phyloP scores from a whole-genome alignment of 495 filamentous ascomycete genomes.

The Alectoria sarmentosa region DNA sequence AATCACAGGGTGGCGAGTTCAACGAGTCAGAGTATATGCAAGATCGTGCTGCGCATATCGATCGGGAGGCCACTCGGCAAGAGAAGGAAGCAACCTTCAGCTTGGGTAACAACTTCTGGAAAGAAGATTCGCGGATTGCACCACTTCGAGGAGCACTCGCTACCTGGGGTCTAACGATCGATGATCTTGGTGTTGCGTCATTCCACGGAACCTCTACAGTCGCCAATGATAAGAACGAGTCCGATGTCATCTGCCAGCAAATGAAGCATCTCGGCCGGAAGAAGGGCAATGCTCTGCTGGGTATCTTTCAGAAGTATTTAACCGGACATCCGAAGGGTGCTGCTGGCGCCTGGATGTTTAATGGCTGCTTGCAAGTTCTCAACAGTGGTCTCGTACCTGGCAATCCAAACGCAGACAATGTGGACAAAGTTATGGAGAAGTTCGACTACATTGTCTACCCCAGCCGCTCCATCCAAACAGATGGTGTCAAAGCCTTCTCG shows the following conservation, averaged over 20 bases:
- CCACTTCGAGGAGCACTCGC: conserved; percentile 91
- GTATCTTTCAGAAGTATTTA: conserved; percentile 99
- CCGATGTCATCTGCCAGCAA: conserved; percentile 94
- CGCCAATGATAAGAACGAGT: conserved; percentile 99
- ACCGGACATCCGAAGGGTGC: conserved; percentile 99
- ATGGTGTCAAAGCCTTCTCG: conserved; percentile 96
- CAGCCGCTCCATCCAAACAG: conserved; percentile 90
- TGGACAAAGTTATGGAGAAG: conserved; percentile 91
- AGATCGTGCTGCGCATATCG: conserved; percentile 77
- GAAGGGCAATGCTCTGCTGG: conserved; percentile 92
- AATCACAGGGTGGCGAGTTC: conserved; percentile 63
- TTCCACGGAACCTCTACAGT: conserved; percentile 99
- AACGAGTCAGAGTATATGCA: conserved; percentile 78
- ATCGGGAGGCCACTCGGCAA: conserved; percentile 81
- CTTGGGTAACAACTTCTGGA: conserved; percentile 98
- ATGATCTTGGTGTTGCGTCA: conserved; percentile 89
- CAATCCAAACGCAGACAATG: conserved; percentile 97
- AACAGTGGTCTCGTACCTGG: conserved; percentile 91
- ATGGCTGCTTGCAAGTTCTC: conserved; percentile 90
- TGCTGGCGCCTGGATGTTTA: conserved; percentile 99
- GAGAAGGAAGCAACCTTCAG: conserved; percentile 86
- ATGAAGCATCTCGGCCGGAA: conserved; percentile 87
- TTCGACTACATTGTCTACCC: conserved; percentile 98
- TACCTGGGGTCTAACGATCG: conserved; percentile 96
- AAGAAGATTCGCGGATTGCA: conserved; percentile 84